Evolutionary conservation across 495 filamentous ascomycete species (phyloP), one percentile per base, ranked within the genome.

Genomic region (Ramalina intermedia): DNA sequence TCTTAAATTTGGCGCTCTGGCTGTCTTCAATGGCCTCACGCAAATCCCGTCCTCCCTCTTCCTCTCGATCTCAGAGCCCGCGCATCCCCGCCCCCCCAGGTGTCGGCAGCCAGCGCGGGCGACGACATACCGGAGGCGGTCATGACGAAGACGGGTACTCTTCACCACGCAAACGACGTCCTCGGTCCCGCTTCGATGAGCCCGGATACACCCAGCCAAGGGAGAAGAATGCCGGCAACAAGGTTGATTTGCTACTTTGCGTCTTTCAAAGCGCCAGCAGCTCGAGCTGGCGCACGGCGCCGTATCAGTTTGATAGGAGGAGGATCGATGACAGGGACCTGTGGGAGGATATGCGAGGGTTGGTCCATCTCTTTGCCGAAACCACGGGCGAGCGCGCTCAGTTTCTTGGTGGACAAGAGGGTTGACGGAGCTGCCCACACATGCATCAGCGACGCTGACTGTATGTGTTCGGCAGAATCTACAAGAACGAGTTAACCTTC

Each of bases 281-380:
- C 8, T 48, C 53, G 27, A 29, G 39, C 16, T 59, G 55, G 50
- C 43, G 43, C 37, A 54, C 46, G 6, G 50, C 49, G 14, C 41
- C 46, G 3, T 50, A 50, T 17, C 38, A 16, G 13, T 59, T 58
- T 27, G 50, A 59, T 27, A 41, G 55, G 24, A 53, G 55, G n/a
- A 49, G 47, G 26, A 54, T 48, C 12, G 45, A 57, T 47, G 56
- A 59, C 26, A 38, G 44, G 6, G 56, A 59, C n/a, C 33, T 59
- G 3, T 59, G 56, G 56, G 37, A 49, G 24, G 56, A 58, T 35
- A 58, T 58, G 18, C 41, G 54, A 33, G 29, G 29, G 29, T 33
- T 11, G 29, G 29, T 33, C 8, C 7, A 33, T 33, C 29, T 3
- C 29, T 33, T 8, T 4, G 7, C 29, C 8, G 29, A 13, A 4